These are phyloP conservation scores for Tetrastigma voinierianum DNA, from an alignment of 164 flowering plant genomes.

Conservation along the genomic window DNA sequence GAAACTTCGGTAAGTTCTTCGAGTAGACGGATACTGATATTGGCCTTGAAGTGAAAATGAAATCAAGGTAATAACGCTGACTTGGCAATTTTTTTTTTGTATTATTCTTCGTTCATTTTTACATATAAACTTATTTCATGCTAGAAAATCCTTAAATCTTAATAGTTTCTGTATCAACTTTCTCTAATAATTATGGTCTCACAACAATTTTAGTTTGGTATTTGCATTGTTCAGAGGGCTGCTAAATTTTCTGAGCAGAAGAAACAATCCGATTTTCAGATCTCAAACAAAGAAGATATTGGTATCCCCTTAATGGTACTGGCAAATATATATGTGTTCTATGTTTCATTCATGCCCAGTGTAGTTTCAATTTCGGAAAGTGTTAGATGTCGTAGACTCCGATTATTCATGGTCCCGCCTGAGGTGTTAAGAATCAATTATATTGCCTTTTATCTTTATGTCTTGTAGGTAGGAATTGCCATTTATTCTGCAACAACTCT, in stretches of 20 bases:
- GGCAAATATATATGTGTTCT: not conserved
- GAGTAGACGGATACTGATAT: constrained; percentile 94
- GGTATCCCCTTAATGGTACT: constrained; percentile 70
- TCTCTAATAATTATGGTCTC: too few species aligned
- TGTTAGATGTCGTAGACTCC: not conserved
- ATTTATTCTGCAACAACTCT: constrained; percentile 78
- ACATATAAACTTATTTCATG: too few species aligned
- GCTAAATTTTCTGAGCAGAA: constrained; percentile 55
- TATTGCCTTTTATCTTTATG: not conserved
- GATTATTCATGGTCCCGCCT: not conserved
- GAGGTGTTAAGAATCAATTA: not conserved
- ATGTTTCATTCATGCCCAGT: not conserved
- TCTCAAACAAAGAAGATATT: constrained; percentile 58
- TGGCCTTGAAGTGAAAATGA: constrained; percentile 85
- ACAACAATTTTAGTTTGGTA: not conserved
- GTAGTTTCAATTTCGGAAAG: not conserved
- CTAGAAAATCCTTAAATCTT: too few species aligned
- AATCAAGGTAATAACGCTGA: constrained; percentile 60
- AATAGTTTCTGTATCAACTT: too few species aligned
- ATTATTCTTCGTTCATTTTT: not conserved
- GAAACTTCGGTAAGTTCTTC: constrained; percentile 97
- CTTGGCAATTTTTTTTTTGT: not conserved
- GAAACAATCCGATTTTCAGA: constrained; percentile 58
- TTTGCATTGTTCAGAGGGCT: constrained; percentile 45
- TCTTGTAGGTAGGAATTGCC: constrained; percentile 82